Conservation (phyloP, 2,329 filamentous ascomycete genomes). For the Phyllachora maydis region DNA sequence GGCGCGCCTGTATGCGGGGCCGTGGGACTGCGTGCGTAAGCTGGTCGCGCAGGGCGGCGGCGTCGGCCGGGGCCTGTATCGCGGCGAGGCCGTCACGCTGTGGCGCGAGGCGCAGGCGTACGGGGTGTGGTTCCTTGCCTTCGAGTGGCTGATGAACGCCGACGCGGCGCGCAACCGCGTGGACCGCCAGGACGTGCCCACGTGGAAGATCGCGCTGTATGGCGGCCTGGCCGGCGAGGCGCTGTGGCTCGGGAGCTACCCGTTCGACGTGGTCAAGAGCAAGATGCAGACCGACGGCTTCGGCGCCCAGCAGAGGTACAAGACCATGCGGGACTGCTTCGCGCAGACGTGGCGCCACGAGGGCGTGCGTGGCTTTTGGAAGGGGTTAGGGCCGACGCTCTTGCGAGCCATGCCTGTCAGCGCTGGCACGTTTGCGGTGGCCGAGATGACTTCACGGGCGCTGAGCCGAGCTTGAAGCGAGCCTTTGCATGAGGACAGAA, state of each 20-base stretch:
- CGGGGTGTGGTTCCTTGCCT: constrained; percentile 84
- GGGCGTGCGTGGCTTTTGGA: constrained; percentile 78
- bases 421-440: constrained; percentile 89
- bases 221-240: constrained; percentile 86
- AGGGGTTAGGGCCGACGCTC: constrained; percentile 75
- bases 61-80: constrained; percentile 57
- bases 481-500: too few species aligned
- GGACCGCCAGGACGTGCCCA: constrained; percentile 57
- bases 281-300: constrained; percentile 99
- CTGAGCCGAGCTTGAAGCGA: constrained; percentile 19
- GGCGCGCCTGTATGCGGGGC: constrained; percentile 58
- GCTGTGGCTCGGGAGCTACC: constrained; percentile 84
- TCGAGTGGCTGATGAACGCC: constrained; percentile 89
- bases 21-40: constrained; percentile 78
- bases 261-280: constrained; percentile 94
- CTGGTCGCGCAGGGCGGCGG: constrained; percentile 46
- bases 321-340: constrained; percentile 77
- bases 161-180: constrained; percentile 64
- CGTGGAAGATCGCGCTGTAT: constrained; percentile 75
- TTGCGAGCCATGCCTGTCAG: constrained; percentile 93
- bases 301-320: constrained; percentile 48
- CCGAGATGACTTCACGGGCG: constrained; percentile 44
- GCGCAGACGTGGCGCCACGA: constrained; percentile 58
- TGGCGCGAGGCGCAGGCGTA: constrained; percentile 86
- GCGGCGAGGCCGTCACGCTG: constrained; percentile 70